These are phyloP conservation scores for Suhomyces bokatorum DNA, from an alignment of 1,139 yeast species.

Conservation along the genomic window DNA sequence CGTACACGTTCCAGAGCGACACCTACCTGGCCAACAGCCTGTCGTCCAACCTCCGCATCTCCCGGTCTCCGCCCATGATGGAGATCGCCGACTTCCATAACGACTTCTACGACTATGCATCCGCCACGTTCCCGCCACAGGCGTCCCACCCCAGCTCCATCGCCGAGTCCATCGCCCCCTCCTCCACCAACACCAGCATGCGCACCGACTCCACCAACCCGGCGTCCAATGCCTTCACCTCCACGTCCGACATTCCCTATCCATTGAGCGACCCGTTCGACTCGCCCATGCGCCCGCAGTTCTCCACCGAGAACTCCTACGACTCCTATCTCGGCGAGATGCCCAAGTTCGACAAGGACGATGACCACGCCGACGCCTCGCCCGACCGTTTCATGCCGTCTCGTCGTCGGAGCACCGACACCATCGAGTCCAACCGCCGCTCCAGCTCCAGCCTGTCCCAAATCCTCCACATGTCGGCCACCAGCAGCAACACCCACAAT, in stretches of 20 bases:
- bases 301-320: constrained; percentile 3
- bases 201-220: constrained; percentile 2
- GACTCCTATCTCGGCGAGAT: constrained; percentile 3
- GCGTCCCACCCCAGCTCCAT: neutral
- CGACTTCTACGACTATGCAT: constrained; percentile 15
- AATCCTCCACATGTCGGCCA: constrained; percentile 7
- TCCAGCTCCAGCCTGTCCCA: constrained; percentile 12
- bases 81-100: constrained; percentile 13
- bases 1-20: constrained; percentile 7
- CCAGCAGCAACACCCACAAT: constrained; percentile 1
- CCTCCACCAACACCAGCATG: constrained; percentile 1
- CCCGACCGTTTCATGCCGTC: neutral
- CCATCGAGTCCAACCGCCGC: constrained; percentile 10
- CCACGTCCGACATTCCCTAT: constrained; percentile 6
- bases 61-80: constrained; percentile 13
- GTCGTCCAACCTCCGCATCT: constrained; percentile 10
- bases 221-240: constrained; percentile 1
- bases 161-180: constrained; percentile 1
- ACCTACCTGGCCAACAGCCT: constrained; percentile 9
- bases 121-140: constrained; percentile 7
- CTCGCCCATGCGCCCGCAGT: constrained; percentile 8
- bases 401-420: constrained; percentile 8
- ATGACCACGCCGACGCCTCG: neutral
- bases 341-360: constrained; percentile 2
- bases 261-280: constrained; percentile 13